Percentiles rank a stretch among this genome's conserved stretches.
Evolutionary conservation across 345 rosid species (phyloP).

Genomic region (Physaria fendleri): DNA sequence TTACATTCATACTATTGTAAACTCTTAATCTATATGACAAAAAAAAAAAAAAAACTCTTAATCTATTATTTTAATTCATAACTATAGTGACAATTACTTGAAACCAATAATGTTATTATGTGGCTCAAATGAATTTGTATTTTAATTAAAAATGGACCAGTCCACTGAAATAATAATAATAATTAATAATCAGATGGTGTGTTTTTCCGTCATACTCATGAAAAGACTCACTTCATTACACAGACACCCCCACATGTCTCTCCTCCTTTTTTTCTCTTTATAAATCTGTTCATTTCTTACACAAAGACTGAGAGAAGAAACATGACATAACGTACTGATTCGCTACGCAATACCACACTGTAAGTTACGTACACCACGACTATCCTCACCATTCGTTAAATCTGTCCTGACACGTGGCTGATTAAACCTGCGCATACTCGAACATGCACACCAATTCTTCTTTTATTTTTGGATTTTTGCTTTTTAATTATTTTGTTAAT

Average conservation of each 20-base stretch:
- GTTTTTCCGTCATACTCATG: constrained; percentile 20
- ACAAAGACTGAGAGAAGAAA: constrained; percentile 11
- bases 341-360: constrained; percentile 20
- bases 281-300: constrained; percentile 9
- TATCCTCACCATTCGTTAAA: constrained; percentile 13
- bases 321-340: constrained; percentile 8
- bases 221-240: constrained; percentile 2
- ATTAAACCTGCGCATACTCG: constrained; percentile 2
- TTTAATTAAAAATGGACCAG: constrained; percentile 13
- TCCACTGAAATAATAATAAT: constrained; percentile 1
- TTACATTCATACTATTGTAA: neutral
- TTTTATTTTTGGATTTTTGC: neutral
- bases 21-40: too few relatives aligned
- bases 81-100: constrained; percentile 10
- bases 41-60: too few relatives aligned
- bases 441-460: constrained; percentile 4
- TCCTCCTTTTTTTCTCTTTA: neutral
- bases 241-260: constrained; percentile 27
- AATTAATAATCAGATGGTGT: constrained; percentile 31
- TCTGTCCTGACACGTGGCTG: constrained; percentile 1
- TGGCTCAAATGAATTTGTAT: constrained; percentile 18
- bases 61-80: neutral
- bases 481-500: neutral
- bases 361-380: constrained; percentile 19
- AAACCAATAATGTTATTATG: neutral